Base-by-base conservation (phyloP, 2,329 filamentous ascomycete species). In the Graphilbum fragrans region DNA sequence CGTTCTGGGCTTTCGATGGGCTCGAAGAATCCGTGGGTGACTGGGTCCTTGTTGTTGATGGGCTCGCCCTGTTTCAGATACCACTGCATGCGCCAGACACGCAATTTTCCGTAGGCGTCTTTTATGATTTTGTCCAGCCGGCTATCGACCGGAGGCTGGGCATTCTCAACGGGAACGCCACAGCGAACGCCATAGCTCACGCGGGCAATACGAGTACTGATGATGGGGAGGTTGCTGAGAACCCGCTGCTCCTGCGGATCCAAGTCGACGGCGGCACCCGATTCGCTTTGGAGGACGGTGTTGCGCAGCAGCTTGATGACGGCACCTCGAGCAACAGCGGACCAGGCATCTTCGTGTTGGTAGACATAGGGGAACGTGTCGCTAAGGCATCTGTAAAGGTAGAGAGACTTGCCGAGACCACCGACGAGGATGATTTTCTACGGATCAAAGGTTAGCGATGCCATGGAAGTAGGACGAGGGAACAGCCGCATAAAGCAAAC, bases 311-410 rank as follows among this genome's bases (percentile, higher is more conserved):
- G 37, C 49, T 66, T 68, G 58, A 70, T 66, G 5, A 66, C 65
- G 14, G 70, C 70, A 7, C 70, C 70, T 27, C 65, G 64, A 2
- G 69, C 67, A 6, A 73, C 66, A 1, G 69, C 65, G 1, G 60
- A 59, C 69, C 69, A 73, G 3, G 66, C 62, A 44, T 65, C 64
- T 14, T 62, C 56, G 1, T 70, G 68, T 39, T 69, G 67, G 39
- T 73, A 52, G 22, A 74, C 60, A 22, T 64, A 55, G 8, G 65
- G 59, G 6, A 53, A 50, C 8, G 47, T 39, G 9, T 55, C 49
- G 8, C 68, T 53, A 1, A 59, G 52, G 35, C 59, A 51, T 36
- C 56, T 53, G 8, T 62, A 63, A 17, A 71, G 55, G 48, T 69
- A 68, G 19, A 55, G 56, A 17, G 61, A 68, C 33, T 63, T 58